Percentiles rank a stretch among this genome's conserved stretches.
Evolutionary conservation across 768 basidiomycete species (phyloP).

Genomic region (Grammothele lineata): DNA sequence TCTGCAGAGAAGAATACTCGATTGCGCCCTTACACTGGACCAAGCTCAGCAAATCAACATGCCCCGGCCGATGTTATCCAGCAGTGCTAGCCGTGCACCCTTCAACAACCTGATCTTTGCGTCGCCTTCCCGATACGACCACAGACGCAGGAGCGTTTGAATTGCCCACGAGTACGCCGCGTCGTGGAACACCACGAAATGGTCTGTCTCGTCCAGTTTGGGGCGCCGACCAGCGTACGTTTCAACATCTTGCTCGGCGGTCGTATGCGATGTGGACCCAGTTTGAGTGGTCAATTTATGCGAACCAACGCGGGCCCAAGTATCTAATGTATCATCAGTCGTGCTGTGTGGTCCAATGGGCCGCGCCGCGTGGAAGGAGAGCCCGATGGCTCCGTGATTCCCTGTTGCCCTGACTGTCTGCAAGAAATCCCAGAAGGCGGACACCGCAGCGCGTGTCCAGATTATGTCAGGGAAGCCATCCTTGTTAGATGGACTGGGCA

Average conservation of each 20-base stretch:
- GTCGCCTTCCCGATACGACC: conserved; percentile 7
- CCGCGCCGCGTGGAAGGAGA: conserved; percentile 13
- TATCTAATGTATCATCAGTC: too few relatives aligned
- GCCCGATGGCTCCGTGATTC: conserved; percentile 14
- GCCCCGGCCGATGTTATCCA: conserved; percentile 9
- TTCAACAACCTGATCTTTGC: conserved; percentile 10
- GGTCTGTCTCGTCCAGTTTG: not conserved
- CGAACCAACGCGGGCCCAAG: too few relatives aligned
- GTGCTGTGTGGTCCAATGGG: too few relatives aligned
- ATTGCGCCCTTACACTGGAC: too few relatives aligned
- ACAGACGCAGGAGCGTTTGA: conserved; percentile 7
- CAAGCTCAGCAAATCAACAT: conserved; percentile 6
- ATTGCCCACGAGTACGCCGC: conserved; percentile 6
- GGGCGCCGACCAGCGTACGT: too few relatives aligned
- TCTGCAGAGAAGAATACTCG: too few relatives aligned
- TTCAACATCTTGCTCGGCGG: too few relatives aligned
- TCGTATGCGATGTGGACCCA: not conserved
- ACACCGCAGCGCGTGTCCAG: conserved; percentile 12
- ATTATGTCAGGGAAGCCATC: not conserved
- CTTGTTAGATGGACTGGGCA: not conserved
- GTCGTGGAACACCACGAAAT: conserved; percentile 19
- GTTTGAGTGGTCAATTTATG: not conserved
- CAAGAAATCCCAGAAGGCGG: conserved; percentile 13
- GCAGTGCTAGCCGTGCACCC: conserved; percentile 10
- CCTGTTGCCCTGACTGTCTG: conserved; percentile 2